phyloP scores from a whole-genome alignment of 2,329 filamentous ascomycete species.

The Cordyceps sp. region DNA sequence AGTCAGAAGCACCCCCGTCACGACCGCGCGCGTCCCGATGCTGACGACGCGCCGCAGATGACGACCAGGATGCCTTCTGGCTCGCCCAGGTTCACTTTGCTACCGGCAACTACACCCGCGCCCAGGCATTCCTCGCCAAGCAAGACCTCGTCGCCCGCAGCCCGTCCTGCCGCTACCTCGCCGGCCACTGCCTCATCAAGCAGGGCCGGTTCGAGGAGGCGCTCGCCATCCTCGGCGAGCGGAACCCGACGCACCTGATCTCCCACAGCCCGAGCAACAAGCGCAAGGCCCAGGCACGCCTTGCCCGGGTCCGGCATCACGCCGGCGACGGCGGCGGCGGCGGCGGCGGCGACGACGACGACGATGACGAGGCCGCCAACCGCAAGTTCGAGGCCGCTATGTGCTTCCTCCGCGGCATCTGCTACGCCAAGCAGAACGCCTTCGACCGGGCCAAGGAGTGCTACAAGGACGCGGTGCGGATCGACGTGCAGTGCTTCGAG shows the following conservation, averaged over 20 bases:
- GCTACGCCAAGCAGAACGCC: conserved; percentile 92
- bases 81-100: conserved; percentile 96
- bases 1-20: conserved; percentile 38
- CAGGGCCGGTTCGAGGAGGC: conserved; percentile 84
- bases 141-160: conserved; percentile 70
- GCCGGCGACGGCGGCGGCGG: conserved; percentile 18
- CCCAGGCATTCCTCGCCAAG: conserved; percentile 69
- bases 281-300: conserved; percentile 19
- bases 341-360: conserved; percentile 53
- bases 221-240: conserved; percentile 70
- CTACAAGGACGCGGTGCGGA: conserved; percentile 92
- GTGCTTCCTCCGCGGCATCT: conserved; percentile 87
- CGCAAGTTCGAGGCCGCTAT: conserved; percentile 88
- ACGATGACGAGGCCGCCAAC: conserved; percentile 56
- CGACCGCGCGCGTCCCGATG: not conserved
- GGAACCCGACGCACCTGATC: conserved; percentile 83
- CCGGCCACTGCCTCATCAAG: conserved; percentile 87
- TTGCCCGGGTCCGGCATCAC: conserved; percentile 12
- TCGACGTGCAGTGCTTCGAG: conserved; percentile 96
- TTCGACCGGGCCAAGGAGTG: conserved; percentile 96
- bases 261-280: conserved; percentile 29
- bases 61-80: conserved; percentile 91
- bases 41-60: conserved; percentile 37
- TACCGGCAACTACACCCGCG: conserved; percentile 85
- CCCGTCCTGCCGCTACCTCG: conserved; percentile 79